Evolutionary conservation across 2,329 filamentous ascomycete species (phyloP).

Genomic region (Phoma sp.): DNA sequence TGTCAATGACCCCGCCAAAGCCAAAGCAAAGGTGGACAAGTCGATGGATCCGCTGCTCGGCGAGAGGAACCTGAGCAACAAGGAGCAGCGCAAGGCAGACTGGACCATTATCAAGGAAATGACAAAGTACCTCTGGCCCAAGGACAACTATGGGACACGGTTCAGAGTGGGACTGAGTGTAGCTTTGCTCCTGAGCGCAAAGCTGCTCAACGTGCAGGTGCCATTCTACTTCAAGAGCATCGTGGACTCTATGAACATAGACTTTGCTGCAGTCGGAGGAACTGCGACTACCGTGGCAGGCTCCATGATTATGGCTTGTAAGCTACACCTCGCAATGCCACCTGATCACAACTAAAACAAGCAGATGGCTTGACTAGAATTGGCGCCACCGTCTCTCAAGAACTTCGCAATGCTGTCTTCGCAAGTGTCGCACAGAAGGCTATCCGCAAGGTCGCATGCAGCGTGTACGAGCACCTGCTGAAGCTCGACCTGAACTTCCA

Average conservation of each 20-base stretch:
- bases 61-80: conserved; percentile 70
- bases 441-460: conserved; percentile 86
- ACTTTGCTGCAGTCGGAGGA: conserved; percentile 84
- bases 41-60: conserved; percentile 60
- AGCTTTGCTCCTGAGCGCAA: conserved; percentile 82
- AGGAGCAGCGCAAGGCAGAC: conserved; percentile 94
- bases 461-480: conserved; percentile 90
- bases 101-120: conserved; percentile 99
- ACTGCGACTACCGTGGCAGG: conserved; percentile 89
- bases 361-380: conserved; percentile 84
- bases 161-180: conserved; percentile 87
- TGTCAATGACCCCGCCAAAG: conserved; percentile 22
- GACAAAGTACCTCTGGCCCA: conserved; percentile 95
- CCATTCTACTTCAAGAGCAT: conserved; percentile 99
- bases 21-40: conserved; percentile 35
- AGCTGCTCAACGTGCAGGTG: conserved; percentile 93
- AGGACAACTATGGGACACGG: conserved; percentile 82
- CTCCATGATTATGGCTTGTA: conserved; percentile 88
- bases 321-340: conserved; percentile 37
- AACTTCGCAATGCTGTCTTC: conserved; percentile 94
- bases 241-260: conserved; percentile 96
- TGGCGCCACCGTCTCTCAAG: conserved; percentile 87
- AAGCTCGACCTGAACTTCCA: conserved; percentile 93
- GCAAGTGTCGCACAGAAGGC: conserved; percentile 97
- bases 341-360: conserved; percentile 24